Evolutionary conservation across 345 rosid species (phyloP).

Genomic region (Streptanthus diversifolius): DNA sequence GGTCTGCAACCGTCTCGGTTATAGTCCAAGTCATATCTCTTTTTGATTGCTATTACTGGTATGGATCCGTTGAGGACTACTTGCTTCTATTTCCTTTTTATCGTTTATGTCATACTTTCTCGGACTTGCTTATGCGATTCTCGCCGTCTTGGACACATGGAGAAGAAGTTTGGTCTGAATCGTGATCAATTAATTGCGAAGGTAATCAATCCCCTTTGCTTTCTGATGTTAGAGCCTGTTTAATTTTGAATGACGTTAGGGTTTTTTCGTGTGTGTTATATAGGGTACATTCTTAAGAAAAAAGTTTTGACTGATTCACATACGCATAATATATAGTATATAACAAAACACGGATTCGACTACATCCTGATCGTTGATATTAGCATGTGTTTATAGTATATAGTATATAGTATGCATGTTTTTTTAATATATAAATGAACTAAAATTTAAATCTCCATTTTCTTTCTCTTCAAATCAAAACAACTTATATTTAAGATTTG

Average conservation of each 20-base stretch:
- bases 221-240: background rate
- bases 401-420: no score
- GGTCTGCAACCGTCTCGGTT: conserved; percentile 1
- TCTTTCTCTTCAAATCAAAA: background rate
- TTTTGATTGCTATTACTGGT: background rate
- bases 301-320: background rate
- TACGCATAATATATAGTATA: background rate
- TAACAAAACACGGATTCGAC: background rate
- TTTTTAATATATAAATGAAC: background rate
- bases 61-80: conserved; percentile 24
- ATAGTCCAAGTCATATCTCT: background rate
- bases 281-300: background rate
- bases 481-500: background rate
- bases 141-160: conserved; percentile 40
- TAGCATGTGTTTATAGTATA: background rate
- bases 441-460: background rate
- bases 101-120: conserved; percentile 36
- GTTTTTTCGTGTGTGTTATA: background rate
- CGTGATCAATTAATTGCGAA: conserved; percentile 7
- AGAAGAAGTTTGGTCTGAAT: conserved; percentile 32
- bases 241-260: background rate
- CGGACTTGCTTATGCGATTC: conserved; percentile 46
- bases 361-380: background rate
- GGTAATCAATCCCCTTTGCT: conserved; percentile 30
- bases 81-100: conserved; percentile 35